These are phyloP conservation scores for Gelatoporia subvermispora DNA, from an alignment of 768 basidiomycete genomes.

Conservation along the genomic window DNA sequence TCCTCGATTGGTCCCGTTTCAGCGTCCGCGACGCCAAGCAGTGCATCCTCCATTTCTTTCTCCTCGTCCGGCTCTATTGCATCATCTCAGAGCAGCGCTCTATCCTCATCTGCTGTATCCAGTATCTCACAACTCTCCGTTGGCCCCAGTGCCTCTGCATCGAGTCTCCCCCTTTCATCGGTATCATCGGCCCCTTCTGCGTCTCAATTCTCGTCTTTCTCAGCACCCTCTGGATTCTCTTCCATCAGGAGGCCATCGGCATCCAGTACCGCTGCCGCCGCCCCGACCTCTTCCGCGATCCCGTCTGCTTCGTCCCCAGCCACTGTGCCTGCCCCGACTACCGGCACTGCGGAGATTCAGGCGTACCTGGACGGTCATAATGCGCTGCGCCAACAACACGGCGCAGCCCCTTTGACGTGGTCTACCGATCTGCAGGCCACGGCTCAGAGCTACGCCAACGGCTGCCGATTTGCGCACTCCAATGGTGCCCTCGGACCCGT, in stretches of 20 bases:
- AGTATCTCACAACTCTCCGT: too few species aligned
- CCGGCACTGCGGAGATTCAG: constrained; percentile 23
- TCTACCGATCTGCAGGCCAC: constrained; percentile 46
- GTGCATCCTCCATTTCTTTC: background rate
- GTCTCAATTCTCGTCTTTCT: background rate
- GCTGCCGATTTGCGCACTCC: constrained; percentile 65
- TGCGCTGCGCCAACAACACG: constrained; percentile 49
- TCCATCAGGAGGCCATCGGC: background rate
- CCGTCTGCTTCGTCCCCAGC: constrained; percentile 22
- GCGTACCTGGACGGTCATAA: constrained; percentile 61
- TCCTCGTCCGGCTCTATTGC: background rate
- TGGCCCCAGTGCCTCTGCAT: too few species aligned
- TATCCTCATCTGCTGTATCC: background rate
- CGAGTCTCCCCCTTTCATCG: too few species aligned
- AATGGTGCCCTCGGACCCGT: constrained; percentile 55
- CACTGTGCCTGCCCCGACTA: constrained; percentile 33
- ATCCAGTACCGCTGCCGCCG: background rate
- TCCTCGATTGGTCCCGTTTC: background rate
- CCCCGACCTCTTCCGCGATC: too few species aligned
- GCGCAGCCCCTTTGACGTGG: constrained; percentile 61
- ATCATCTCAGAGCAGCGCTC: background rate
- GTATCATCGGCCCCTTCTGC: too few species aligned
- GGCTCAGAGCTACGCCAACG: constrained; percentile 63
- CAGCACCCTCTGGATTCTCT: background rate
- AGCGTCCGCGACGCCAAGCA: background rate